Evolutionary conservation across 1,284 basidiomycete genomes (phyloP).

Genomic region (Cryptococcus sp.): DNA sequence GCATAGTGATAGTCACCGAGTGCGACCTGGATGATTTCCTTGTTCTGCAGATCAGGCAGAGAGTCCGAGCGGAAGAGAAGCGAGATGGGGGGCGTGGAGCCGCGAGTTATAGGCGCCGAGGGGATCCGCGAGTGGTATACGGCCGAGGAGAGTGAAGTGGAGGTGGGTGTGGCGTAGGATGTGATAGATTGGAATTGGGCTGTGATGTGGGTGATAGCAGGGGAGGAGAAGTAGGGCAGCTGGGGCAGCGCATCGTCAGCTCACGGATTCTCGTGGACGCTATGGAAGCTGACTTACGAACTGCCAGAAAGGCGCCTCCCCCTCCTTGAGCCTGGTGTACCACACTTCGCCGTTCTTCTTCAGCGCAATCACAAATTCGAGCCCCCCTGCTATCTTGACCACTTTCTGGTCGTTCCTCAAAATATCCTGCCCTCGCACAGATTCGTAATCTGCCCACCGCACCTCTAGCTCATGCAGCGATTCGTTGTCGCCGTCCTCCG

Average conservation of each 20-base stretch:
- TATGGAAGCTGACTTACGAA: constrained; percentile 63
- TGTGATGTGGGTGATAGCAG: constrained; percentile 62
- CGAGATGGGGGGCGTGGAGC: constrained; percentile 2
- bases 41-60: constrained; percentile 67
- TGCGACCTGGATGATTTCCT: constrained; percentile 72
- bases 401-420: constrained; percentile 54
- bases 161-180: constrained; percentile 71
- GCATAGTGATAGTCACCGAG: constrained; percentile 87
- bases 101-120: constrained; percentile 1
- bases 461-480: constrained; percentile 35
- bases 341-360: constrained; percentile 54
- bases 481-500: constrained; percentile 39
- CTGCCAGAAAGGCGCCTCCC: constrained; percentile 56
- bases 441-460: constrained; percentile 59
- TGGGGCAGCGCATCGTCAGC: constrained; percentile 9
- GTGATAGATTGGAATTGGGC: constrained; percentile 76
- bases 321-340: constrained; percentile 24
- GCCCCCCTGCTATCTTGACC: constrained; percentile 72
- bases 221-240: constrained; percentile 40
- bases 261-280: not conserved
- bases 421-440: constrained; percentile 35
- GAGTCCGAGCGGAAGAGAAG: constrained; percentile 54
- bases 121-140: constrained; percentile 40
- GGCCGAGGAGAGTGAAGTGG: constrained; percentile 30
- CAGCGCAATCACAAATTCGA: constrained; percentile 65